phyloP scores from a whole-genome alignment of 768 basidiomycete species.

The Podaxis sp. region DNA sequence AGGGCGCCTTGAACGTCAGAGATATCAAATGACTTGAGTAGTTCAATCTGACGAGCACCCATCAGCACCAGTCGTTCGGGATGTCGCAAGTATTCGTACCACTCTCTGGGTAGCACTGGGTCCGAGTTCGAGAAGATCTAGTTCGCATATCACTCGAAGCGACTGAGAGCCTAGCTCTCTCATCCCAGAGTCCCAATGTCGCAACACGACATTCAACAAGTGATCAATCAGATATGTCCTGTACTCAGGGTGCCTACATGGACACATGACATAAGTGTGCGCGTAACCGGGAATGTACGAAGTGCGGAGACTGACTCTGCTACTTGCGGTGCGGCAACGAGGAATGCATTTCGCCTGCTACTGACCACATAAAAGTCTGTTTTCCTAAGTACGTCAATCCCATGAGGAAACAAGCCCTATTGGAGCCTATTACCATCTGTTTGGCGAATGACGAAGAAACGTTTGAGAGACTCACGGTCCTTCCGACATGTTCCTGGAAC shows the following conservation, averaged over 20 bases:
- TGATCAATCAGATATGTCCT: conserved; percentile 68
- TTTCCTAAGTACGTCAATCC: conserved; percentile 88
- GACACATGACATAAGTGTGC: conserved; percentile 10
- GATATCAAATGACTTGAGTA: conserved; percentile 65
- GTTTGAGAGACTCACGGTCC: conserved; percentile 62
- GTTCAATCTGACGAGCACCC: conserved; percentile 40
- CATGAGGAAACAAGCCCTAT: conserved; percentile 88
- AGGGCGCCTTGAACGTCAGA: conserved; percentile 81
- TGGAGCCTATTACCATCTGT: conserved; percentile 13
- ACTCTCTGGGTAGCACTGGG: conserved; percentile 47
- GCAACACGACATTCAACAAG: conserved; percentile 67
- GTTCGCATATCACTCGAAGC: conserved; percentile 62
- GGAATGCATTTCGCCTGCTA: conserved; percentile 78
- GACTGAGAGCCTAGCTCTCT: conserved; percentile 77
- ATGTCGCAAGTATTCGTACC: conserved; percentile 39
- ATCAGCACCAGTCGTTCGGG: conserved; percentile 8
- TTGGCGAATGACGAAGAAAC: conserved; percentile 3
- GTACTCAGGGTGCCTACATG: conserved; percentile 74
- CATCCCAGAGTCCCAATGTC: conserved; percentile 90
- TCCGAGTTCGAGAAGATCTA: conserved; percentile 56
- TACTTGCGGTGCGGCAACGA: conserved; percentile 83
- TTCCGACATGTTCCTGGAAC: conserved; percentile 95
- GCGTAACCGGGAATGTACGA: neutral
- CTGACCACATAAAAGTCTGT: conserved; percentile 97
- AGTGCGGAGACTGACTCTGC: conserved; percentile 63